Base-by-base conservation (phyloP, 768 basidiomycete species). In the Lactarius psammicola region DNA sequence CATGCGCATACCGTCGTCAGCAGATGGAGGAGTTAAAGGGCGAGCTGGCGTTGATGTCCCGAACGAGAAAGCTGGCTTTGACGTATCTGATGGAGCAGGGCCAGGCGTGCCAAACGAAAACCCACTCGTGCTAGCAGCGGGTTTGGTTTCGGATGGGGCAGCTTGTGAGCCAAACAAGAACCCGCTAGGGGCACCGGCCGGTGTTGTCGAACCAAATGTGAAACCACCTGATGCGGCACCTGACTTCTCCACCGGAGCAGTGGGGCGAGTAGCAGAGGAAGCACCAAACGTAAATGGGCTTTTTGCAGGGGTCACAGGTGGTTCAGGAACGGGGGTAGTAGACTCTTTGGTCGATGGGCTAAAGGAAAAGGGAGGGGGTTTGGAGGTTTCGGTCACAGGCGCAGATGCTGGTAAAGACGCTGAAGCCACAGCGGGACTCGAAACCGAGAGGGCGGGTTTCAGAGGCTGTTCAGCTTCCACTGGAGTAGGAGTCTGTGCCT, bases 1-100 rank as follows among this genome's bases (percentile, higher is more conserved):
- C 90, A 92, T 92, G 63, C 77, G 83, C 69, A 88, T 83, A 65
- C 90, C 90, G 57, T 86, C 82, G 54, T 86, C 87, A 38, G 79
- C 78, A 63, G 80, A 84, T 2, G 90, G 90, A 11, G 89, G 88
- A 0, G 89, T 90, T 6, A 78, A 76, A n/a, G 88, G 80, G 26
- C 87, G 79, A 31, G 79, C 74, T 15, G 77, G 73, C 1, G 77
- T 70, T 30, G 78, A 59, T 36, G 77, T 67, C 38, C 84, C 85
- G 65, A 90, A 89, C 17, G 78, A 49, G 67, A 89, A 88, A 13
- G 82, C 73, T 69, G 85, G 85, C 60, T 73, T 79, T 7, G 60
- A 28, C 23, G 57, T 26, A 53, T 58, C 23, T 17, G 54, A 51
- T 10, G 56, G 31, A 38, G 60, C 10, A 30, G 66, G 13, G 28